Conservation (phyloP, 164 flowering plant species). For the Chimonanthus salicifolius region DNA sequence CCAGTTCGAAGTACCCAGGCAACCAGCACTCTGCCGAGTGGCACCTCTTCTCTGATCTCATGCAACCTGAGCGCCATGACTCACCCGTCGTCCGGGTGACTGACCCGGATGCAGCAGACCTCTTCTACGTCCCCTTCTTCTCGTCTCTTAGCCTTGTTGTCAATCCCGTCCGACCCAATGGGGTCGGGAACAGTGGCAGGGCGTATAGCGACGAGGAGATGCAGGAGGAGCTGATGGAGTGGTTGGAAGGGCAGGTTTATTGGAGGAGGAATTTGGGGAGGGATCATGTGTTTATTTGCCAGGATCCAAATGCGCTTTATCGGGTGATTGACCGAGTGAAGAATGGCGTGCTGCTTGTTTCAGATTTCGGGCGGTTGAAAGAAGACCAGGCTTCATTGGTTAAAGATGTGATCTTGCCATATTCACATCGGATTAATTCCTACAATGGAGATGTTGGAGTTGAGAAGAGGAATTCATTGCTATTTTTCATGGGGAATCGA, state of each 20-base stretch:
- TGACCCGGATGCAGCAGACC: conserved; percentile 84
- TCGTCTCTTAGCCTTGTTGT: conserved; percentile 89
- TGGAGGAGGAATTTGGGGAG: conserved; percentile 85
- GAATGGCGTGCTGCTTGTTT: conserved; percentile 72
- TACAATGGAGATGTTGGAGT: conserved; percentile 66
- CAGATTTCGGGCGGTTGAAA: conserved; percentile 88
- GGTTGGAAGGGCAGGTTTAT: conserved; percentile 71
- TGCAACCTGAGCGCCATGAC: conserved; percentile 31
- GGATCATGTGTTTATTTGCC: conserved; percentile 91
- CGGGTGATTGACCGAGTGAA: conserved; percentile 64
- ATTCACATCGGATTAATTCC: conserved; percentile 73
- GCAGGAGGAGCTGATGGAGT: conserved; percentile 75
- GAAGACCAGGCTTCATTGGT: conserved; percentile 76
- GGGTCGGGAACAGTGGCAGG: not conserved
- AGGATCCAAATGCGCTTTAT: conserved; percentile 89
- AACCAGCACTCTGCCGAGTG: conserved; percentile 96
- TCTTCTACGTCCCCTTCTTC: conserved; percentile 89
- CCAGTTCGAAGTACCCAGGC: conserved; percentile 60
- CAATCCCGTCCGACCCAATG: conserved; percentile 48
- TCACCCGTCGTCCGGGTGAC: conserved; percentile 48
- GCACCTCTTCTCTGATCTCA: conserved; percentile 67
- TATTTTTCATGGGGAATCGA: conserved; percentile 96
- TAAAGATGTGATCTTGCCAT: conserved; percentile 87
- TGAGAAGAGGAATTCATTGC: conserved; percentile 47
- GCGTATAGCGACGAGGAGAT: conserved; percentile 75